phyloP scores from a whole-genome alignment of 2,329 filamentous ascomycete species.

The Phaeosphaeriaceae sp. region DNA sequence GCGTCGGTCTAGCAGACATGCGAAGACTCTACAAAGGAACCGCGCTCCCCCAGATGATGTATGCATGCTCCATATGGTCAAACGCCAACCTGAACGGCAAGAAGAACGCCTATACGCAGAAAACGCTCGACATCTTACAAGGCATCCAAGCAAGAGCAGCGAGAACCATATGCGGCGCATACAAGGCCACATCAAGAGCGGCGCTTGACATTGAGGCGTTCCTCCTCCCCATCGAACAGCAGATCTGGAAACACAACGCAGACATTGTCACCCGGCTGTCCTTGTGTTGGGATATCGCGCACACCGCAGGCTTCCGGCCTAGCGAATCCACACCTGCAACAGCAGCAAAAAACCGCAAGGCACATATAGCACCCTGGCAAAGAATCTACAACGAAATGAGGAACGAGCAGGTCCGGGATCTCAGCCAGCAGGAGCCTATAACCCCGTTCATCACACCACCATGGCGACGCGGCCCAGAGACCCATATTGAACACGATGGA shows the following conservation, averaged over 20 bases:
- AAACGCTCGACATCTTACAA: slow-evolving; percentile 17
- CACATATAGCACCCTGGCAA: slow-evolving; percentile 10
- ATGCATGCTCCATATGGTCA: slow-evolving; percentile 33
- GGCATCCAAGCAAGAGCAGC: slow-evolving; percentile 27
- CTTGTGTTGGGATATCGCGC: slow-evolving; percentile 11
- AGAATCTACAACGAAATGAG: slow-evolving; percentile 18
- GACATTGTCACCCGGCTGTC: slow-evolving; percentile 15
- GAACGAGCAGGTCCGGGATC: slow-evolving; percentile 6
- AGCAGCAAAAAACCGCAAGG: slow-evolving; percentile 7
- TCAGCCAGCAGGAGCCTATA: slow-evolving; percentile 17
- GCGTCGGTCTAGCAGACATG: slow-evolving; percentile 20
- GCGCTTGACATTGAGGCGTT: slow-evolving; percentile 25
- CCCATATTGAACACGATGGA: slow-evolving; percentile 15
- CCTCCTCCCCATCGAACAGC: slow-evolving; percentile 19
- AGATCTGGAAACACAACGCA: slow-evolving; percentile 24
- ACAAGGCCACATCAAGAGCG: slow-evolving; percentile 25
- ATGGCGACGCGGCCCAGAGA: slow-evolving; percentile 15
- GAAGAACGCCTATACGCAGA: slow-evolving; percentile 18
- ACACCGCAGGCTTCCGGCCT: slow-evolving; percentile 11
- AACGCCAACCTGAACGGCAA: slow-evolving; percentile 16
- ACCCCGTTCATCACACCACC: slow-evolving; percentile 17
- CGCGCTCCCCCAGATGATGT: slow-evolving; percentile 39
- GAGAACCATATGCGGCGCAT: slow-evolving; percentile 28
- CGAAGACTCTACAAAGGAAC: slow-evolving; percentile 35
- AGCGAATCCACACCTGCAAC: slow-evolving; percentile 2